phyloP scores from a whole-genome alignment of 371 early-diverging fungal species.

The Mortierella sp. region DNA sequence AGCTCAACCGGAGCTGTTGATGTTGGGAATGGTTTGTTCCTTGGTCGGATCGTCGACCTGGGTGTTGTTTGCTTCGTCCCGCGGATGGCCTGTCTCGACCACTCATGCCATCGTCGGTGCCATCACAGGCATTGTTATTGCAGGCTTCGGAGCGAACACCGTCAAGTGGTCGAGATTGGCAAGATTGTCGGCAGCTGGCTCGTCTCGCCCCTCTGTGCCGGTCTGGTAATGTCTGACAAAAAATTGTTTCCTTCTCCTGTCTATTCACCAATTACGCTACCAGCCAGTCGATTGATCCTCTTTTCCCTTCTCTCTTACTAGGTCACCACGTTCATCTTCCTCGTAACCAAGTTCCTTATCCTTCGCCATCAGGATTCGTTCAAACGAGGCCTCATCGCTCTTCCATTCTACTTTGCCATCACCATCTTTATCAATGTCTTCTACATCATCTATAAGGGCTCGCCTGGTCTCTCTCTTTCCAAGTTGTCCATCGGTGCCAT shows the following conservation, averaged over 20 bases:
- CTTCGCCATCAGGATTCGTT: slow-evolving; percentile 76
- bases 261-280: too few relatives aligned
- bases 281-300: too few relatives aligned
- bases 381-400: slow-evolving; percentile 77
- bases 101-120: slow-evolving; percentile 87
- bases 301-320: not conserved
- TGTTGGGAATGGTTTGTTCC: slow-evolving; percentile 87
- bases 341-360: slow-evolving; percentile 74
- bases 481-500: slow-evolving; percentile 56
- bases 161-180: slow-evolving; percentile 80
- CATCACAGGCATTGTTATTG: slow-evolving; percentile 81
- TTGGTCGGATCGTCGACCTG: slow-evolving; percentile 81
- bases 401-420: slow-evolving; percentile 84
- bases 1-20: slow-evolving; percentile 77
- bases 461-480: slow-evolving; percentile 62
- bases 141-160: slow-evolving; percentile 73
- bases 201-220: slow-evolving; percentile 79
- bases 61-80: slow-evolving; percentile 78
- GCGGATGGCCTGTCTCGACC: slow-evolving; percentile 70
- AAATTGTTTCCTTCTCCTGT: not conserved
- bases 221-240: slow-evolving; percentile 63
- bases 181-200: slow-evolving; percentile 86
- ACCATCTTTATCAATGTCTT: slow-evolving; percentile 76
- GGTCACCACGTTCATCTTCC: slow-evolving; percentile 66
- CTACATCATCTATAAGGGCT: slow-evolving; percentile 82